phyloP scores from a whole-genome alignment of 2,329 filamentous ascomycete genomes.

The Alternaria consortialis region DNA sequence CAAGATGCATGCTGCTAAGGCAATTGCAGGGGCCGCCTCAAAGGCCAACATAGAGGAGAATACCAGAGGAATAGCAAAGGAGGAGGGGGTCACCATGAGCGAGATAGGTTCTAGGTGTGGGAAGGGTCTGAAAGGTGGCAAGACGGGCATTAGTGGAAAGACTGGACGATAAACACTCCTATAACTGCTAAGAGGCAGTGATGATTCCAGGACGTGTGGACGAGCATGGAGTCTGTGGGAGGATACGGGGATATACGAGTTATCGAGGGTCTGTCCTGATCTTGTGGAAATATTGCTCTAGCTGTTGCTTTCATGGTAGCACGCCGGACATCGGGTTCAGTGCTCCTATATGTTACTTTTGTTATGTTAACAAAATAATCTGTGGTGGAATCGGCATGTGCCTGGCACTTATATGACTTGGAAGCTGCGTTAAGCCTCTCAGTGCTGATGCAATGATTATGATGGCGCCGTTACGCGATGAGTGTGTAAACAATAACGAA shows the following conservation, averaged over 20 bases:
- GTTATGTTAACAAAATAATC: background rate
- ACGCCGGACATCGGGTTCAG: no score
- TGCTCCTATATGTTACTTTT: background rate
- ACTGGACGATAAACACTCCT: background rate
- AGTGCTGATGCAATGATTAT: background rate
- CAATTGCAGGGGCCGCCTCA: background rate
- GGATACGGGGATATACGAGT: background rate
- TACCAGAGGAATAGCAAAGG: accelerated
- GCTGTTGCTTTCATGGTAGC: background rate
- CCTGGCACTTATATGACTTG: background rate
- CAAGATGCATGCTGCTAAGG: background rate
- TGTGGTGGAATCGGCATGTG: background rate
- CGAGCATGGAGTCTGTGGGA: background rate
- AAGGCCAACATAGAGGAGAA: no score
- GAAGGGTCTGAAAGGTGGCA: background rate
- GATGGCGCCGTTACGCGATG: background rate
- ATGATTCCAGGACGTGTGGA: no score
- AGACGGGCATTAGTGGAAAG: background rate
- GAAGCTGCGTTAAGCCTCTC: background rate
- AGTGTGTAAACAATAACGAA: background rate
- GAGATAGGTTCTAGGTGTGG: background rate
- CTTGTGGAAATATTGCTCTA: background rate
- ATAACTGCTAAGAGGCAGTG: background rate
- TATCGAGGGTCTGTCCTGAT: background rate
- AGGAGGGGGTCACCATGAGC: background rate